phyloP scores from a whole-genome alignment of 2,329 filamentous ascomycete species.

The Epichloe aotearoae region DNA sequence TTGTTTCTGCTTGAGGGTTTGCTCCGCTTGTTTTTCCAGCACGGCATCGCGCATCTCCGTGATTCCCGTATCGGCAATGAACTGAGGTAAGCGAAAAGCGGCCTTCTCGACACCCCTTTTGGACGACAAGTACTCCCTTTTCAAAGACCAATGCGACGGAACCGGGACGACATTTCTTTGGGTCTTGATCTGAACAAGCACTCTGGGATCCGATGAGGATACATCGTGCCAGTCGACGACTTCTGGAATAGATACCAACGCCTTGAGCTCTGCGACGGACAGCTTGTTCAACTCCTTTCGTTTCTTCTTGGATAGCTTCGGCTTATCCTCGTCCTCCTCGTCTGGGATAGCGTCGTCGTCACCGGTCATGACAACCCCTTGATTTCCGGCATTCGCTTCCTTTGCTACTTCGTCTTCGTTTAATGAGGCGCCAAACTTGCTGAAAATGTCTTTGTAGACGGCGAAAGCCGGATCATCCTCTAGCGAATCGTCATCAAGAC shows the following conservation, averaged over 20 bases:
- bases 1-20: slow-evolving; percentile 87
- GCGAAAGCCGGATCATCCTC: slow-evolving; percentile 67
- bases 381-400: slow-evolving; percentile 56
- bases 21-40: slow-evolving; percentile 87
- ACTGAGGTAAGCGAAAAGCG: slow-evolving; percentile 82
- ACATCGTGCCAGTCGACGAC: slow-evolving; percentile 97
- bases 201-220: slow-evolving; percentile 73
- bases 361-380: slow-evolving; percentile 72
- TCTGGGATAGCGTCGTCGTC: slow-evolving; percentile 79
- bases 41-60: slow-evolving; percentile 96
- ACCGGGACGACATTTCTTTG: slow-evolving; percentile 94
- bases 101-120: slow-evolving; percentile 96
- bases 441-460: slow-evolving; percentile 72
- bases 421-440: slow-evolving; percentile 57
- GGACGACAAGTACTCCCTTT: slow-evolving; percentile 95
- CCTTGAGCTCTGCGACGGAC: slow-evolving; percentile 90
- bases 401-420: slow-evolving; percentile 51
- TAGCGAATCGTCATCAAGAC: slow-evolving; percentile 45
- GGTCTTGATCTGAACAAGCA: slow-evolving; percentile 89
- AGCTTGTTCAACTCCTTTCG: slow-evolving; percentile 83
- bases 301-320: slow-evolving; percentile 87
- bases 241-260: slow-evolving; percentile 79
- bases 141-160: slow-evolving; percentile 85
- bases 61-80: slow-evolving; percentile 95
- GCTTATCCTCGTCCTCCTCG: slow-evolving; percentile 56